Evolutionary conservation across 225 moss, liverwort and hornwort species (phyloP), one percentile per base, ranked within the genome.

Genomic region (Antitrichia curtipendula): DNA sequence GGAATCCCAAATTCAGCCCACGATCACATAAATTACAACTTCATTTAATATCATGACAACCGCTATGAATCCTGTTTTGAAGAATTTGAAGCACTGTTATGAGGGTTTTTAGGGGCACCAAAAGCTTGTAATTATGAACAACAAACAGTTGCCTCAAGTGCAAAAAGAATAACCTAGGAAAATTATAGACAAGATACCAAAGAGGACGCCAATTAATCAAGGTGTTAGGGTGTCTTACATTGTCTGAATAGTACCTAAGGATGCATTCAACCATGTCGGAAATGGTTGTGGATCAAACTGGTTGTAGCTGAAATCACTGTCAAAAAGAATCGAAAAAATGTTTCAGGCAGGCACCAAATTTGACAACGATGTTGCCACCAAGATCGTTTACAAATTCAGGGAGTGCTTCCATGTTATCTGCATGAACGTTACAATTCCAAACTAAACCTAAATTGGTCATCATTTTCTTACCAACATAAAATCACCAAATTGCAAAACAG

Each of bases 221-320:
- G 70, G 70, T 76, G 63, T n/a, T 69, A 28, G 16, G 20, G 25
- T 56, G 72, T 83, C 78, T 90, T 85, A 92, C 89, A 90, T 89
- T 68, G 92, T 92, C 47, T 86, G 87, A 75, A 92, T 10, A 70
- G 32, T n/a, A 79, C 13, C 50, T 34, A 49, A 23, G 25, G 93
- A 90, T 25, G 40, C 8, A 87, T 90, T 93, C 83, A 93, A 87
- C 93, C 93, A 93, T 45, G 90, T 62, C 6, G 93, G 93, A 84
- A 82, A 91, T 31, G 87, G 85, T 65, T 93, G 93, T 19, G 50
- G 47, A 83, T 89, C 93, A 47, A 91, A 93, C 56, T 0, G 3
- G 74, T 93, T 93, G 61, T 89, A 52, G 85, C 93, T 90, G 83
- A 93, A 87, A 83, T 93, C 93, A 70, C 93, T 91, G 89, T 82